phyloP scores from a whole-genome alignment of 2,329 filamentous ascomycete species.

The Fusarium nelsonii region DNA sequence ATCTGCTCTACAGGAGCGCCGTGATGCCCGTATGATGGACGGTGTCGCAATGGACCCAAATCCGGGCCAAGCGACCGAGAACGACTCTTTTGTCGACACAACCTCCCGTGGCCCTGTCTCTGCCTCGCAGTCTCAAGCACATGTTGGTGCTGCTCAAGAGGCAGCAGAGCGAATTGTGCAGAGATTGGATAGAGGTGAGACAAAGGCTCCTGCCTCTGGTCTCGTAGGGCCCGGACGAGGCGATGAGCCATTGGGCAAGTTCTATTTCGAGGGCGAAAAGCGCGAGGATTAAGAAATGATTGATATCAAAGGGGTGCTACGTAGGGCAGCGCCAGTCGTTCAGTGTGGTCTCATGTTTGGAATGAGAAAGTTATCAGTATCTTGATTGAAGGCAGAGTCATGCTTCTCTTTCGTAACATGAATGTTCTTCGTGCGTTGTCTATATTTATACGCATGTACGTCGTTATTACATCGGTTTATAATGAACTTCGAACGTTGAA shows the following conservation, averaged over 20 bases:
- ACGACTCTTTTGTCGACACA: constrained; percentile 72
- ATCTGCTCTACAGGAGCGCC: constrained; percentile 63
- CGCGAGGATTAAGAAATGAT: constrained; percentile 30
- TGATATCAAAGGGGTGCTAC: not conserved
- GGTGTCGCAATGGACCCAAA: constrained; percentile 71
- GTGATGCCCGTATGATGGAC: constrained; percentile 75
- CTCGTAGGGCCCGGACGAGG: constrained; percentile 60
- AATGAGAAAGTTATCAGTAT: not conserved
- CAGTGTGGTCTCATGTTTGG: not conserved
- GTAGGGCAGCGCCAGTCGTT: not conserved
- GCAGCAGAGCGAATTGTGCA: constrained; percentile 74
- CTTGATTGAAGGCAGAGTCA: not conserved
- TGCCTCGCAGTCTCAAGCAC: constrained; percentile 49
- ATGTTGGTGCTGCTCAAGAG: constrained; percentile 56
- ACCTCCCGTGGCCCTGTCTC: constrained; percentile 70
- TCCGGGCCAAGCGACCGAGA: constrained; percentile 61
- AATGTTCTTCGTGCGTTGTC: constrained; percentile 2
- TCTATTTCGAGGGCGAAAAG: constrained; percentile 68
- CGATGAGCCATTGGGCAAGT: constrained; percentile 65
- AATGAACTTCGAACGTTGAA: not conserved
- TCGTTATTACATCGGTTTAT: constrained; percentile 5
- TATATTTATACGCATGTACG: constrained; percentile 20
- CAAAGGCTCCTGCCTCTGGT: constrained; percentile 52
- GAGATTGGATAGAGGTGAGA: constrained; percentile 66
- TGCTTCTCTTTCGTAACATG: not conserved